Base-by-base conservation (phyloP, 306 rosid genomes). In the Parietaria judaica region DNA sequence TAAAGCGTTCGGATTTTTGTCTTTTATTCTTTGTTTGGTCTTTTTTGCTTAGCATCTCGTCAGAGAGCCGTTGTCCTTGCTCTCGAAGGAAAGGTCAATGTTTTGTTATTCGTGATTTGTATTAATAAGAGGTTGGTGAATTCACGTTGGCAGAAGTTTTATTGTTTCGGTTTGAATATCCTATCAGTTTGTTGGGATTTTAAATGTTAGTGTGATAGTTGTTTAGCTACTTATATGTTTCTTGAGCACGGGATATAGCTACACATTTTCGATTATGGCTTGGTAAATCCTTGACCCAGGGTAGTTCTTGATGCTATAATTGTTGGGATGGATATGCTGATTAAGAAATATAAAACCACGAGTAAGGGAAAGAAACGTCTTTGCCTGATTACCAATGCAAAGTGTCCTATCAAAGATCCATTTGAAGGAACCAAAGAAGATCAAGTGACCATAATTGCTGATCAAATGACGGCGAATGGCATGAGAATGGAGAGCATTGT, bases 281-380 rank as follows among this genome's bases (percentile, higher is more conserved):
- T 51, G 46, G 54, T 80, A 68, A 58, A 52, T 14, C 87, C 97
- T 91, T 87, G 80, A 91, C 91, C 71, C 47, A 54, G 43, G 72
- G 65, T 77, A 91, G 98, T 83, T 85, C 95, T 91, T 66, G 98
- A 85, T 68, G 96, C 92, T 65, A 74, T 91, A 64, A 82, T 91
- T 72, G 88, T 91, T 65, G 98, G 89, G 69, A 70, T 91, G 96
- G 98, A 91, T 82, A 81, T 88, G 83, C 64, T 91, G 66, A 91
- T 91, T 51, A 91, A 91, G 79, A 88, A 81, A 72, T 91, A 72
- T 72, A 85, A 83, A 64, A 78, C 70, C 35, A 85, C 96, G 47
- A 74, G 71, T 61, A 88, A 78, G 70, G 96, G 91, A 59, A 91
- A 83, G 76, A 91, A 91, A 68, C 83, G 87, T 43, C 73, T 91